Evolutionary conservation across 306 rosid species (phyloP).

Genomic region (Quercus wislizeni): DNA sequence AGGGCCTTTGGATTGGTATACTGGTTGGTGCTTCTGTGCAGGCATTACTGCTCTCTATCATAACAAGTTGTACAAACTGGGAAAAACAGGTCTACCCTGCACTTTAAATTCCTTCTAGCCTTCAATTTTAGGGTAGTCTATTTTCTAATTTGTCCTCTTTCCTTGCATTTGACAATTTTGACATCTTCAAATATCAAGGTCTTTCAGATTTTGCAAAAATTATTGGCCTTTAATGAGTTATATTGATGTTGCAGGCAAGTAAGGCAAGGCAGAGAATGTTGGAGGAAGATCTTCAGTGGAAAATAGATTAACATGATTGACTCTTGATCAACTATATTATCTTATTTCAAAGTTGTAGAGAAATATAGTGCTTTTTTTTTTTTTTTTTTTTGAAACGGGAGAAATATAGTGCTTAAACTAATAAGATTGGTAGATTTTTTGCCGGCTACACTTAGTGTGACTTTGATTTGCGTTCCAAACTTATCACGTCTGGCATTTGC

Average conservation of each 20-base stretch:
- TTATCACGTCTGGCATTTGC: no score
- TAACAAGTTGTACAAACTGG: constrained; percentile 57
- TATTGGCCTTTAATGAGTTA: background rate
- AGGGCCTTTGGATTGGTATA: constrained; percentile 76
- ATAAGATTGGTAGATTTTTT: background rate
- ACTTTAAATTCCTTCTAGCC: no score
- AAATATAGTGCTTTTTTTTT: no score
- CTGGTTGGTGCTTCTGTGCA: constrained; percentile 55
- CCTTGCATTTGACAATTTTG: background rate
- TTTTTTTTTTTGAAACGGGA: background rate
- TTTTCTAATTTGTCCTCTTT: background rate
- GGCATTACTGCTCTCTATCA: constrained; percentile 33
- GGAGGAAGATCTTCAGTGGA: constrained; percentile 28
- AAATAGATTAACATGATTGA: constrained; percentile 12
- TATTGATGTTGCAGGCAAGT: constrained; percentile 49
- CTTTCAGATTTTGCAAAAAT: background rate
- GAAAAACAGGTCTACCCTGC: constrained; percentile 45
- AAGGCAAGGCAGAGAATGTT: constrained; percentile 52
- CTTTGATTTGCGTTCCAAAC: no score
- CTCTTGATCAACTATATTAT: background rate
- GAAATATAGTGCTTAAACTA: background rate
- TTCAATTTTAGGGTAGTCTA: background rate
- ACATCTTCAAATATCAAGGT: background rate
- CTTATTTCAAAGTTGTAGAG: background rate
- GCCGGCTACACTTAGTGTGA: background rate